Conservation (phyloP, 2,329 filamentous ascomycete genomes). For the Lasiodiplodia hormozganensis region DNA sequence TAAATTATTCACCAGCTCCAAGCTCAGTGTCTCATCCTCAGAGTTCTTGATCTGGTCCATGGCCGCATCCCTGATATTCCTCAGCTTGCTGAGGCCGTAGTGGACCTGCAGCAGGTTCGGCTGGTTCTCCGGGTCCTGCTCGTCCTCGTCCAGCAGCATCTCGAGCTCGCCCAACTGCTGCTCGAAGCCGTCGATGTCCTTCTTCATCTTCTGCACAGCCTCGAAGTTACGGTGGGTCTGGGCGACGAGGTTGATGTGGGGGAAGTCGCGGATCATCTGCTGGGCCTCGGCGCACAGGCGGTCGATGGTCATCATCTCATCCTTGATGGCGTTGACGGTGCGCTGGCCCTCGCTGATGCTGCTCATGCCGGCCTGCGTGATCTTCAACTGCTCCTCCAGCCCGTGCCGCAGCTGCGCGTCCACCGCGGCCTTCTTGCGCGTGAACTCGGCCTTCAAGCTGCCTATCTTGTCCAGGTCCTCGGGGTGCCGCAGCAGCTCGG, state of each 20-base stretch:
- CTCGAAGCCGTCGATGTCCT: conserved; percentile 86
- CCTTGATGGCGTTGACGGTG: conserved; percentile 90
- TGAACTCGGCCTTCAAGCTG: conserved; percentile 88
- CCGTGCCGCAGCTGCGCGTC: conserved; percentile 89
- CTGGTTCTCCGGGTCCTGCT: conserved; percentile 86
- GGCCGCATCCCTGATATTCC: conserved; percentile 94
- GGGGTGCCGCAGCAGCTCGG: conserved; percentile 91
- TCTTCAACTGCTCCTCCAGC: conserved; percentile 89
- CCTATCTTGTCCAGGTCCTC: conserved; percentile 98
- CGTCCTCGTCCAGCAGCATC: conserved; percentile 80
- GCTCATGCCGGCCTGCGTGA: conserved; percentile 91
- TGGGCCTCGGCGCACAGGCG: conserved; percentile 96
- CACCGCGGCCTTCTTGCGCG: conserved; percentile 89
- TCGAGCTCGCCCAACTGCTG: conserved; percentile 78
- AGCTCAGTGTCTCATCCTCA: conserved; percentile 79
- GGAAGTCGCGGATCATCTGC: conserved; percentile 96
- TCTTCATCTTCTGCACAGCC: conserved; percentile 91
- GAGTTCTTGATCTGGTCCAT: conserved; percentile 86
- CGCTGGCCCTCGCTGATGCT: conserved; percentile 89
- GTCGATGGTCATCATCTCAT: conserved; percentile 99
- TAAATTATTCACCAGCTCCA: conserved; percentile 84
- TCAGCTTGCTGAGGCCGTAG: conserved; percentile 87
- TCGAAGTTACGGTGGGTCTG: conserved; percentile 97
- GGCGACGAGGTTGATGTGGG: conserved; percentile 87
- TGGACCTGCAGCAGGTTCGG: conserved; percentile 88